Conservation (phyloP, 371 early-diverging fungal species). For the Dichotomocladium elegans region DNA sequence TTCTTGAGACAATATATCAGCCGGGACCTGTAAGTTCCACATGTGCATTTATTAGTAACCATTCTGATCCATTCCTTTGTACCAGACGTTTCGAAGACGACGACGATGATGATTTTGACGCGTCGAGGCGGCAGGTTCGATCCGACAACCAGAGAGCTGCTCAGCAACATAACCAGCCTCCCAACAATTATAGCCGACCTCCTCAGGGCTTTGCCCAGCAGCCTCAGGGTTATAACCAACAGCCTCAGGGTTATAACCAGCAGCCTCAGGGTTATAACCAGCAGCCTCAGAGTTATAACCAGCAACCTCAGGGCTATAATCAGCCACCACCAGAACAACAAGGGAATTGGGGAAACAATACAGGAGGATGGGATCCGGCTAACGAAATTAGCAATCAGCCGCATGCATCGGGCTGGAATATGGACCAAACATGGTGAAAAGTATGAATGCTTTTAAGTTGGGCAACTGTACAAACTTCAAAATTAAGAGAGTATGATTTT, state of each 20-base stretch:
- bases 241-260: neutral
- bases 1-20: conserved; percentile 52
- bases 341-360: neutral
- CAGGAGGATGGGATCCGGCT: neutral
- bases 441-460: neutral
- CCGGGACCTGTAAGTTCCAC: conserved; percentile 6
- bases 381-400: neutral
- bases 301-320: neutral
- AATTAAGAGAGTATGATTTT: neutral
- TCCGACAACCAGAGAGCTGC: too few relatives aligned
- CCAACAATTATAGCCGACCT: conserved; percentile 1
- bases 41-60: too few relatives aligned
- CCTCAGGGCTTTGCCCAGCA: neutral
- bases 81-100: neutral
- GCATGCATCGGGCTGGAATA: neutral
- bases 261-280: neutral
- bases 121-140: neutral
- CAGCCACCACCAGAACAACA: neutral
- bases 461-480: neutral
- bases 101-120: neutral
- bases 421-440: neutral
- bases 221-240: neutral
- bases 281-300: neutral
- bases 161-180: neutral
- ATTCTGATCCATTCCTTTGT: too few relatives aligned